Evolutionary conservation across 495 filamentous ascomycete species (phyloP).

Genomic region (Entonaema liquescens): DNA sequence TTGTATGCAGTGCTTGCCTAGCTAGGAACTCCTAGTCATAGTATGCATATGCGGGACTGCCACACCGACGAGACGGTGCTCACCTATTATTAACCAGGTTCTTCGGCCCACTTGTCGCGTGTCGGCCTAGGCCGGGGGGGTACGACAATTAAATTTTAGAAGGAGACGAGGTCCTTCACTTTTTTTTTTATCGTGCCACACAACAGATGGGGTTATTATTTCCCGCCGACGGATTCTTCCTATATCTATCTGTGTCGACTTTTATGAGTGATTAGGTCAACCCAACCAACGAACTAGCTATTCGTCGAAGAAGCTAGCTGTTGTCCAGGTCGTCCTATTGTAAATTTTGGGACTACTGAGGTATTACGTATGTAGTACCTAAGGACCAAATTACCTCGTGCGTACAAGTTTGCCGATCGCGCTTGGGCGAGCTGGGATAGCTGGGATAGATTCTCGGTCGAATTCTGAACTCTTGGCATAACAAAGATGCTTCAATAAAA

Average conservation of each 20-base stretch:
- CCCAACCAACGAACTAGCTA: background rate
- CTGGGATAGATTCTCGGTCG: constrained; percentile 32
- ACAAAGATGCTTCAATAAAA: constrained; percentile 30
- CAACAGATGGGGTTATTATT: constrained; percentile 6
- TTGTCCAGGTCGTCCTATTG: constrained; percentile 3
- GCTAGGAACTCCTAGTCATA: constrained; percentile 30
- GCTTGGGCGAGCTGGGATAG: constrained; percentile 18
- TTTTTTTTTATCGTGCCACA: constrained; percentile 20
- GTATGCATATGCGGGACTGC: constrained; percentile 41
- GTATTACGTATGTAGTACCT: constrained; percentile 16
- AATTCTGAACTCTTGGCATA: constrained; percentile 31
- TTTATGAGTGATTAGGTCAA: constrained; percentile 5
- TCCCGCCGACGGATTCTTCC: background rate
- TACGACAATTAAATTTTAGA: constrained; percentile 31
- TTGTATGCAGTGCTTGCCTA: constrained; percentile 31
- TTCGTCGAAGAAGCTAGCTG: constrained; percentile 3
- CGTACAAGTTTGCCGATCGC: constrained; percentile 27
- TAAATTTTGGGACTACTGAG: background rate
- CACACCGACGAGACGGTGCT: constrained; percentile 42
- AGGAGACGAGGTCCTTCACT: constrained; percentile 18
- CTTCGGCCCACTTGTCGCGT: constrained; percentile 40
- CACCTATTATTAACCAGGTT: constrained; percentile 44
- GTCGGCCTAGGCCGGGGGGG: constrained; percentile 36
- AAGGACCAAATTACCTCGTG: constrained; percentile 21
- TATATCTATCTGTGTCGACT: background rate